Evolutionary conservation across 805 yeast genomes (phyloP).

Genomic region (Lachancea thermotolerans): DNA sequence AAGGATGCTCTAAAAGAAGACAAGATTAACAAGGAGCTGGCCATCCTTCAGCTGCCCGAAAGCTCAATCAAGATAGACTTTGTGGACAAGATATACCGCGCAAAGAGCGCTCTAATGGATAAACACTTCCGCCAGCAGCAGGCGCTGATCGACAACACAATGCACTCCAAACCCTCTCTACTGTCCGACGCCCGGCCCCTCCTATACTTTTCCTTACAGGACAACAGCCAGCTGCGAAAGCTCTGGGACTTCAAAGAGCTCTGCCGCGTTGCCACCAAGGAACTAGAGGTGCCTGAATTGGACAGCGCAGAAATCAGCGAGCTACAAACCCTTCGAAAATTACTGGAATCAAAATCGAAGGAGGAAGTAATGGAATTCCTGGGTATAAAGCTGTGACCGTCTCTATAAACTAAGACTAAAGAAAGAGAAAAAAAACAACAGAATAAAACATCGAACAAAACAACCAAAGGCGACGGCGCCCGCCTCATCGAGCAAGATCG

Average conservation of each 20-base stretch:
- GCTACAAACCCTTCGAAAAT: slow-evolving; percentile 46
- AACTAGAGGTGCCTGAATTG: slow-evolving; percentile 15
- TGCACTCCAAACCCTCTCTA: slow-evolving; percentile 13
- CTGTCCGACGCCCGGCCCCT: slow-evolving; percentile 20
- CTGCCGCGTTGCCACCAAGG: slow-evolving; percentile 35
- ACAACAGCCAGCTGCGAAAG: slow-evolving; percentile 28
- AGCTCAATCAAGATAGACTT: slow-evolving; percentile 25
- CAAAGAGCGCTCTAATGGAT: slow-evolving; percentile 38
- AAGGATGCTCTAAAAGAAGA: slow-evolving; percentile 17
- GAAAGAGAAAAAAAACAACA: no score
- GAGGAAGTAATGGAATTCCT: slow-evolving; percentile 58
- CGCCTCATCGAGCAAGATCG: background rate
- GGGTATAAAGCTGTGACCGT: slow-evolving; percentile 14
- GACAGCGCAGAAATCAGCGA: slow-evolving; percentile 41
- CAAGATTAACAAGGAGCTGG: slow-evolving; percentile 14
- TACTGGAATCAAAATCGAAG: slow-evolving; percentile 65
- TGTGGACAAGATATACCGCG: slow-evolving; percentile 22
- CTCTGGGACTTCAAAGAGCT: slow-evolving; percentile 43
- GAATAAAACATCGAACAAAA: no score
- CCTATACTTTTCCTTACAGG: slow-evolving; percentile 34
- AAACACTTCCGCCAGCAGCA: slow-evolving; percentile 29
- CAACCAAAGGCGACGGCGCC: no score
- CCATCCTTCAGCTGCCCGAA: slow-evolving; percentile 22
- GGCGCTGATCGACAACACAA: slow-evolving; percentile 29
- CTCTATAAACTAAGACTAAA: background rate